Percentiles rank a stretch among this genome's conserved stretches.
Conservation (phyloP, 306 rosid genomes). For the Pueraria montana region DNA sequence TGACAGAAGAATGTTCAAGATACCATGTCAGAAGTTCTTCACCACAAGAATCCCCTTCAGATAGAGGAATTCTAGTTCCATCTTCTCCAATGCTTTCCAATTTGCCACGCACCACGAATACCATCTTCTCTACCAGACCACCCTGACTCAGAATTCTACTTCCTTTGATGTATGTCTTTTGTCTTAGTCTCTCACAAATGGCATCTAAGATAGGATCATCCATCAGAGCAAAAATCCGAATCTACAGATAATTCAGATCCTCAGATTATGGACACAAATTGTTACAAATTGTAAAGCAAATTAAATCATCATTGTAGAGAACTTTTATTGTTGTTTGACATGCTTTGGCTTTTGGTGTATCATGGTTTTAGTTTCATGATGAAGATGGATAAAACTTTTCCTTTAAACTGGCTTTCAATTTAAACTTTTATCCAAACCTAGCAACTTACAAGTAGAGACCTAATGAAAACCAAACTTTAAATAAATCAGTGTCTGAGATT, state of each 20-base stretch:
- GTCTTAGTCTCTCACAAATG: constrained; percentile 76
- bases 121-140: constrained; percentile 80
- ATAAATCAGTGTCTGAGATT: background rate
- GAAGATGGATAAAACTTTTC: constrained; percentile 29
- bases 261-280: background rate
- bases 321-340: background rate
- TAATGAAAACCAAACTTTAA: background rate
- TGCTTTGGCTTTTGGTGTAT: background rate
- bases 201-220: constrained; percentile 80
- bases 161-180: constrained; percentile 79
- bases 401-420: background rate
- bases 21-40: constrained; percentile 91
- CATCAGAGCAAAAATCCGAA: constrained; percentile 78
- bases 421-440: background rate
- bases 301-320: background rate
- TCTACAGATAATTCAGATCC: constrained; percentile 53
- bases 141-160: constrained; percentile 67
- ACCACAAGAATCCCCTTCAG: constrained; percentile 88
- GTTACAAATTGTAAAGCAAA: constrained; percentile 21
- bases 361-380: constrained; percentile 9
- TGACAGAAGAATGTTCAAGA: constrained; percentile 78
- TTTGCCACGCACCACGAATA: constrained; percentile 83
- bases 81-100: constrained; percentile 79
- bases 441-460: constrained; percentile 18
- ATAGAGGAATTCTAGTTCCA: constrained; percentile 62